Conservation (phyloP, 306 rosid species). For the barrel medic (Medicago truncatula) region DNA sequence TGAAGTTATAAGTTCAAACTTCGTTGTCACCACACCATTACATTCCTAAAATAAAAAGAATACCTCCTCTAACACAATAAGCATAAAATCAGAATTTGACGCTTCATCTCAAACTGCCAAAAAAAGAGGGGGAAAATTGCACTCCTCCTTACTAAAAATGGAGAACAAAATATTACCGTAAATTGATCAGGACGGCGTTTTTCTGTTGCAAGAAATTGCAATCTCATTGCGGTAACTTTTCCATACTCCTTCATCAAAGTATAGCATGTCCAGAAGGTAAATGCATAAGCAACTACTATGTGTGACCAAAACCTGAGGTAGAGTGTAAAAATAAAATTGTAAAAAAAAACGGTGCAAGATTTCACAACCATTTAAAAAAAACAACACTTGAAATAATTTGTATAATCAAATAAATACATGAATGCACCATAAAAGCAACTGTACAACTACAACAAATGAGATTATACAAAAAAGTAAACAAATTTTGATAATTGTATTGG, state of each 20-base stretch:
- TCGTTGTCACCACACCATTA: constrained; percentile 1
- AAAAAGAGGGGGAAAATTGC: neutral
- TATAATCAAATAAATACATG: constrained; percentile 16
- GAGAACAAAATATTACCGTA: constrained; percentile 58
- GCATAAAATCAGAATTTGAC: constrained; percentile 22
- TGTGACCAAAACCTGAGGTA: constrained; percentile 83
- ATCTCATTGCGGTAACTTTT: constrained; percentile 74
- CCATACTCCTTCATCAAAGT: constrained; percentile 81
- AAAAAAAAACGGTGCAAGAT: neutral
- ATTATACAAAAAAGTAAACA: constrained; percentile 8
- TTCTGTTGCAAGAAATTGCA: constrained; percentile 81
- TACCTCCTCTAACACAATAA: constrained; percentile 37
- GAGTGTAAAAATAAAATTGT: constrained; percentile 20
- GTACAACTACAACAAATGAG: constrained; percentile 21
- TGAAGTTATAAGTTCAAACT: neutral
- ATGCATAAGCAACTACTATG: constrained; percentile 76
- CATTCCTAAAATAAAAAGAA: constrained; percentile 1
- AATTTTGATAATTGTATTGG: neutral
- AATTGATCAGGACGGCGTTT: constrained; percentile 92
- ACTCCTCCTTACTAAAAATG: constrained; percentile 25
- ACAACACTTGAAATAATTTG: constrained; percentile 5
- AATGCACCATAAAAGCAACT: constrained; percentile 30
- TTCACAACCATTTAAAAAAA: constrained; percentile 26
- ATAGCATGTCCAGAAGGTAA: constrained; percentile 91
- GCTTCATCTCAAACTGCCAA: constrained; percentile 11